These are phyloP conservation scores for Primulina tabacum DNA, from an alignment of 257 asterid species.

Conservation along the genomic window DNA sequence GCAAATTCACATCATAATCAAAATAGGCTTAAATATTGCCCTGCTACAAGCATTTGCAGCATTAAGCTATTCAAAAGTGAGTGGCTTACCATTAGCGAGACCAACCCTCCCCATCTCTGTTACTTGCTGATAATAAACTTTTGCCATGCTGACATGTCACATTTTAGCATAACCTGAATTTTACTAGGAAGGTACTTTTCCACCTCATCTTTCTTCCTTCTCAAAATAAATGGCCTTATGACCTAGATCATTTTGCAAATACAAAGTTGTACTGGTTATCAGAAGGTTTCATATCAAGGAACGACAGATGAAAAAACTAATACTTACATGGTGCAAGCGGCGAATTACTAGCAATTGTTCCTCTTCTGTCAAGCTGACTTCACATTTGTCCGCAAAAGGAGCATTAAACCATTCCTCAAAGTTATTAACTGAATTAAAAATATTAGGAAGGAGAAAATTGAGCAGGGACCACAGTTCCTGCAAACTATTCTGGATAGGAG, in stretches of 20 bases:
- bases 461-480: slow-evolving; percentile 98
- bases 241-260: slow-evolving; percentile 48
- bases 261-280: not conserved
- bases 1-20: slow-evolving; percentile 35
- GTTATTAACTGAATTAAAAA: slow-evolving; percentile 84
- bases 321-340: slow-evolving; percentile 88
- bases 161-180: slow-evolving; percentile 87
- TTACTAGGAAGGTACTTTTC: slow-evolving; percentile 93
- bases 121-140: slow-evolving; percentile 44
- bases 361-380: slow-evolving; percentile 81
- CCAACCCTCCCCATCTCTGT: slow-evolving; percentile 94
- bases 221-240: slow-evolving; percentile 91
- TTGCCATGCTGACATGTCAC: slow-evolving; percentile 24
- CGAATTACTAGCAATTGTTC: slow-evolving; percentile 85
- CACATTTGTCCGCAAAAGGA: slow-evolving; percentile 90
- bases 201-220: slow-evolving; percentile 97
- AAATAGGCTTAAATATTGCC: not conserved
- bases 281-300: not conserved
- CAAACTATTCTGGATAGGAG: slow-evolving; percentile 97
- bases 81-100: slow-evolving; percentile 62
- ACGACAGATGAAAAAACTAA: slow-evolving; percentile 13
- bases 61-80: not conserved
- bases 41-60: not conserved
- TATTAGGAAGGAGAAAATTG: slow-evolving; percentile 92
- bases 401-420: slow-evolving; percentile 99